phyloP scores from a whole-genome alignment of 2,329 filamentous ascomycete species.

The Achaetomium macrosporum region DNA sequence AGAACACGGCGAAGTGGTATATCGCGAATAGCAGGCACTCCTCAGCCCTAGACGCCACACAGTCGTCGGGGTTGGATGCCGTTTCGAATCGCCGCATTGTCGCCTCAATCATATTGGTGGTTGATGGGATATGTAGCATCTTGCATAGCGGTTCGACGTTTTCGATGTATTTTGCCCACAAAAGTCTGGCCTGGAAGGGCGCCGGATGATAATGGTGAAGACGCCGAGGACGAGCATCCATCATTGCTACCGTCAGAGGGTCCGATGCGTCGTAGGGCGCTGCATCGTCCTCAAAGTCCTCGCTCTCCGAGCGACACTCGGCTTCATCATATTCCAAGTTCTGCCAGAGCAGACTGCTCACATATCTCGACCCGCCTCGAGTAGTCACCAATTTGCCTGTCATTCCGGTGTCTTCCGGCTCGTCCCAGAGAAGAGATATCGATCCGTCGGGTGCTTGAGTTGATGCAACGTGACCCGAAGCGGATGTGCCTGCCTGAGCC shows the following conservation, averaged over 20 bases:
- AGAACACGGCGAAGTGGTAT: constrained; percentile 3
- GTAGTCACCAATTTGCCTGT: neutral
- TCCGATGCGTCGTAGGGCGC: neutral
- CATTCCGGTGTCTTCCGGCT: neutral
- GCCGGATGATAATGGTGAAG: neutral
- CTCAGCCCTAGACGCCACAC: neutral
- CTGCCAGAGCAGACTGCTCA: neutral
- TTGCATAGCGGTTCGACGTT: constrained; percentile 1
- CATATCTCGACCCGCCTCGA: neutral
- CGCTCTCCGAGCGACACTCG: neutral
- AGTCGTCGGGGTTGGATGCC: neutral
- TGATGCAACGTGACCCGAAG: neutral
- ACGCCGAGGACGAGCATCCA: neutral
- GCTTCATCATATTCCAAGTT: neutral
- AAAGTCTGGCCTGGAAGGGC: neutral
- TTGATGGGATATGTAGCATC: neutral
- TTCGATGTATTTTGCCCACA: neutral
- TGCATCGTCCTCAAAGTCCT: neutral
- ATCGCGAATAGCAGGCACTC: constrained; percentile 1
- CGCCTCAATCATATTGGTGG: neutral
- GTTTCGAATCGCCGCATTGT: neutral
- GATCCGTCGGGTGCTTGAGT: neutral
- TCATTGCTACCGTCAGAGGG: neutral
- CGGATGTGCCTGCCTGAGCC: neutral
- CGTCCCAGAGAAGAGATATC: neutral